Evolutionary conservation across 768 basidiomycete genomes (phyloP), one percentile per base, ranked within the genome.

Genomic region (Podaxis sp.): DNA sequence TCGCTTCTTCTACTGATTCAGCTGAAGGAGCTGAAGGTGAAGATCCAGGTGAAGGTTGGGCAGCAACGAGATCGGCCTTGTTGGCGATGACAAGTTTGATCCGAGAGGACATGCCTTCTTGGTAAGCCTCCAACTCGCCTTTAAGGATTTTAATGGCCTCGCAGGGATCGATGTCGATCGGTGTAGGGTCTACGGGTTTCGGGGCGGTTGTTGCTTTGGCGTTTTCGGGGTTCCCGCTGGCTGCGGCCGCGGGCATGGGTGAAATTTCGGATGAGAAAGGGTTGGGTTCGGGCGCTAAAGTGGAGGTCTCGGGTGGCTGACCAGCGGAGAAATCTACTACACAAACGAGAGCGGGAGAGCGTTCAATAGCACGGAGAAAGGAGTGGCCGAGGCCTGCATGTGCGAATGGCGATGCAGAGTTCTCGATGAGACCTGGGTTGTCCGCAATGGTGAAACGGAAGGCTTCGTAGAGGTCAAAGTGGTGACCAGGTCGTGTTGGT

Each of bases 361-460:
- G 88, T 70, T 98, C 96, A 73, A 98, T 93, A 0, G 93, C 89
- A 12, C 94, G 86, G 29, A 99, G 75, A 80, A 98, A 98, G 1
- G 91, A 90, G 74, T 98, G 94, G 0, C 96, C 97, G 2, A 98
- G 83, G 3, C 96, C 97, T 54, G 94, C 87, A 29, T 62, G 61
- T 15, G 61, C 61, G 11, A 41, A 56, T 12, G 61, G 61, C 15
- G 61, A 62, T 50, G 61, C 43, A 40, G 61, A 62, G 71, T 96
- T 92, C 68, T 93, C 87, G 61, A 98, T 88, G 50, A 98, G 86
- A 7, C 97, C 97, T 0, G 97, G 97, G 71, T 98, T 98, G 76
- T 99, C 97, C 40, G 95, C 93, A 66, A 99, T 88, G 13, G 94
- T 97, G 80, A 98, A 97, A 9, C 97, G 85, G 72, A 93, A 89